Evolutionary conservation across 345 rosid species (phyloP), one percentile per base, ranked within the genome.

Genomic region (Hirschfeldia incana): DNA sequence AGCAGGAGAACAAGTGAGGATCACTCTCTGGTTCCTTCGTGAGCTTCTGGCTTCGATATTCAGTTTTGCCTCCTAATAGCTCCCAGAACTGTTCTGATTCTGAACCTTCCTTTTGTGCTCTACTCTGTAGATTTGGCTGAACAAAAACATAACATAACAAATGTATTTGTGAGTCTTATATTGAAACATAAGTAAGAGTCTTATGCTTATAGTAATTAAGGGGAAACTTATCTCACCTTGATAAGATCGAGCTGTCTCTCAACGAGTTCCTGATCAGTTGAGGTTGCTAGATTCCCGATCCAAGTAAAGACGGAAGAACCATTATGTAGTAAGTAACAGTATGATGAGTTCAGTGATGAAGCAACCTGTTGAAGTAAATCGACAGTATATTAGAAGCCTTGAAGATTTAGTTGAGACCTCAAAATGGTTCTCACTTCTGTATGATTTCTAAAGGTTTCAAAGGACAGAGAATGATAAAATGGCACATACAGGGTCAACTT

Each of bases 31-130:
- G 84, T 51, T 83, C 89, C 75, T 81, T 90, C 28, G 76, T 85
- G 75, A 89, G 84, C 84, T 91, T 93, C 85, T 88, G 94, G 81
- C 89, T 88, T 2, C 84, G 69, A 73, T 91, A 87, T 85, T 95
- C 99, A 46, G 89, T 27, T 88, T 95, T 95, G 74, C 94, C 98
- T 73, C 93, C 97, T 57, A 95, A 71, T 65, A 93, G 72, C 67
- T 91, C 94, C 99, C 99, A 95, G 83, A 95, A 95, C 65, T 86
- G 96, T 71, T 93, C 99, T 65, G 93, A 85, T 66, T 95, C 99
- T 3, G 98, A 80, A 70, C 99, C 98, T 86, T 95, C 99, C 82
- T 93, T 95, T 82, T 95, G 99, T 80, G 97, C 78, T 84, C 85
- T 90, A 58, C 89, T 78, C 78, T 95, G 99, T 66, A 81, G 68